Evolutionary conservation across 2,329 filamentous ascomycete species (phyloP).

Genomic region (Cordyceps cateniannulata): DNA sequence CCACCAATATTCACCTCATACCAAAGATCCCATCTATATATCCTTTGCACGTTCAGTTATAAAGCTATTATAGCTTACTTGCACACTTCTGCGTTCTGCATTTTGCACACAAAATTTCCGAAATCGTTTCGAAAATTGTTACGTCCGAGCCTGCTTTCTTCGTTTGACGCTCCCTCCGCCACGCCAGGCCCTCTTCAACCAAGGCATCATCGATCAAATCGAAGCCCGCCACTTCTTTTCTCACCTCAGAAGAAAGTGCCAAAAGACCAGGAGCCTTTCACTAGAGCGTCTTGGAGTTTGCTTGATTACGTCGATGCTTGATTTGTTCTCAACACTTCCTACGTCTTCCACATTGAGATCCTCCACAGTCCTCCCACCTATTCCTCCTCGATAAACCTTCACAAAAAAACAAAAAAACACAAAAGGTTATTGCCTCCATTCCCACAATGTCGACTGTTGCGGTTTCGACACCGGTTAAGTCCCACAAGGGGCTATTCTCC

Average conservation of each 20-base stretch:
- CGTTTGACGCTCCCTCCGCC: slow-evolving; percentile 2
- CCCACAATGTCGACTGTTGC: slow-evolving; percentile 69
- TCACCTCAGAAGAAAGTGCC: slow-evolving; percentile 30
- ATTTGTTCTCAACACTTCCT: slow-evolving; percentile 37
- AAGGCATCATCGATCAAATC: slow-evolving; percentile 41
- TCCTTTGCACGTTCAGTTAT: slow-evolving; percentile 14
- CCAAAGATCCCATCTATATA: slow-evolving; percentile 13
- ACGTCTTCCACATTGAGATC: slow-evolving; percentile 14
- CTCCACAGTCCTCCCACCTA: neutral
- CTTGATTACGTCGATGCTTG: slow-evolving; percentile 36
- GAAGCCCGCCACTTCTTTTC: slow-evolving; percentile 31
- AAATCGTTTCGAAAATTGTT: slow-evolving; percentile 27
- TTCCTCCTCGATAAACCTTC: neutral
- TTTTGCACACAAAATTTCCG: slow-evolving; percentile 19
- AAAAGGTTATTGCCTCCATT: slow-evolving; percentile 14
- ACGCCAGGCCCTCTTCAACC: slow-evolving; percentile 25
- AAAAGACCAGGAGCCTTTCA: slow-evolving; percentile 50
- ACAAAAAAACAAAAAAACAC: neutral
- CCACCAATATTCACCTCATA: slow-evolving; percentile 20
- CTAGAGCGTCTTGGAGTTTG: slow-evolving; percentile 54
- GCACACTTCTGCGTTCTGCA: slow-evolving; percentile 20
- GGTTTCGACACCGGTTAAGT: slow-evolving; percentile 90
- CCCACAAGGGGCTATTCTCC: slow-evolving; percentile 87
- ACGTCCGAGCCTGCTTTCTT: slow-evolving; percentile 3
- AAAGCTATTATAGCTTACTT: slow-evolving; percentile 19